Percentiles rank a stretch among this genome's conserved stretches.
Conservation (phyloP, 2,329 filamentous ascomycete genomes). For the Pleomassaria siparia region DNA sequence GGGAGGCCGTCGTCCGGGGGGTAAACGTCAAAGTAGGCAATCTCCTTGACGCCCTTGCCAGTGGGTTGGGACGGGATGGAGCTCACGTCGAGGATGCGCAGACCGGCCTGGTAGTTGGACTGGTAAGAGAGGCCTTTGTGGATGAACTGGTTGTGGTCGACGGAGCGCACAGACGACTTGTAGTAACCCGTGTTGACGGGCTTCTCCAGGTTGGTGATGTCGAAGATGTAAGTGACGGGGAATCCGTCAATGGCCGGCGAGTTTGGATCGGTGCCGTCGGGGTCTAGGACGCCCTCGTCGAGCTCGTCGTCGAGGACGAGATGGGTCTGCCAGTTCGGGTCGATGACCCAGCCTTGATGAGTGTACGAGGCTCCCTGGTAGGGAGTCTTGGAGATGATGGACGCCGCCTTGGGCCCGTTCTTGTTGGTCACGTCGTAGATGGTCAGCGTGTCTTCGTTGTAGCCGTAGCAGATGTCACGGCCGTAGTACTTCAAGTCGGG, state of each 20-base stretch:
- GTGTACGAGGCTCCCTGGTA: slow-evolving; percentile 55
- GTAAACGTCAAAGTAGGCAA: slow-evolving; percentile 48
- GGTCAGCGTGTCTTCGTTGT: slow-evolving; percentile 57
- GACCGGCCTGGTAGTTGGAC: slow-evolving; percentile 48
- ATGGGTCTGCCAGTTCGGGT: slow-evolving; percentile 38
- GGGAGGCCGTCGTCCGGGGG: slow-evolving; percentile 37
- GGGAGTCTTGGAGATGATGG: slow-evolving; percentile 51
- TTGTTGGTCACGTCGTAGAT: slow-evolving; percentile 53
- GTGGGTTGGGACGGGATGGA: slow-evolving; percentile 42
- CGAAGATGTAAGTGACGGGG: slow-evolving; percentile 41
- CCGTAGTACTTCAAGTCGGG: slow-evolving; percentile 54
- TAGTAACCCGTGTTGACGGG: slow-evolving; percentile 46
- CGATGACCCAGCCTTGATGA: slow-evolving; percentile 60
- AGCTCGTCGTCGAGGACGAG: slow-evolving; percentile 43
- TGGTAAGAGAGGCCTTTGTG: slow-evolving; percentile 45
- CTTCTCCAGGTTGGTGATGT: slow-evolving; percentile 39
- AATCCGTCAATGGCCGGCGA: slow-evolving; percentile 36
- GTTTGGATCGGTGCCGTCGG: slow-evolving; percentile 24
- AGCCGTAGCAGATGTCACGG: slow-evolving; percentile 59
- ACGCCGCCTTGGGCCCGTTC: slow-evolving; percentile 23
- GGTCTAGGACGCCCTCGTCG: slow-evolving; percentile 40
- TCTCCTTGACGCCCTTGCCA: slow-evolving; percentile 43
- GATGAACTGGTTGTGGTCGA: slow-evolving; percentile 53
- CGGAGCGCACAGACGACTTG: slow-evolving; percentile 40
- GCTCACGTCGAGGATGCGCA: slow-evolving; percentile 46